Evolutionary conservation across 2,329 filamentous ascomycete genomes (phyloP).

Genomic region (Hypocrella siamensis): DNA sequence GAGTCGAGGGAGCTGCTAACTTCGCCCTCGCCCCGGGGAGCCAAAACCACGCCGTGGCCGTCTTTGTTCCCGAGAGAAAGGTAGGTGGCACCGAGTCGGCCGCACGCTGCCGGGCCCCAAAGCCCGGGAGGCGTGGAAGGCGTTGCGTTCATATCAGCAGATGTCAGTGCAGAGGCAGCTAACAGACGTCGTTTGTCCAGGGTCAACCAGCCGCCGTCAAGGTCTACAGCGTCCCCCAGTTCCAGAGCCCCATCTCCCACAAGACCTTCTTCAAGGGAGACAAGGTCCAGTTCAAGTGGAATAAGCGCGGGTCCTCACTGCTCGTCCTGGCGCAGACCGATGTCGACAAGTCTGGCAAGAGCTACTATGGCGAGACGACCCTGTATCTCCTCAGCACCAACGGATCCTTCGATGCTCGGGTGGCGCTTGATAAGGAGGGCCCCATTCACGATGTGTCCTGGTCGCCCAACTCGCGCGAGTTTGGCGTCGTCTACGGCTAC

Average conservation of each 20-base stretch:
- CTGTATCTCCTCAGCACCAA: conserved; percentile 89
- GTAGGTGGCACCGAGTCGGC: no score
- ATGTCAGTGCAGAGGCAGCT: conserved; percentile 3
- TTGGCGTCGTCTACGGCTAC: conserved; percentile 92
- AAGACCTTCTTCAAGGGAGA: conserved; percentile 99
- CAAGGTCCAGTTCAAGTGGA: conserved; percentile 98
- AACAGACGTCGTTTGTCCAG: conserved; percentile 15
- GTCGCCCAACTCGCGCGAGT: conserved; percentile 96
- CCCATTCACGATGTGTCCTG: conserved; percentile 97
- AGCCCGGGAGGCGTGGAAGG: no score
- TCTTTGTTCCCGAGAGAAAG: conserved; percentile 93
- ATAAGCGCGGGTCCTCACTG: conserved; percentile 74
- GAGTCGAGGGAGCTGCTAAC: conserved; percentile 76
- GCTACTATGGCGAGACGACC: conserved; percentile 97
- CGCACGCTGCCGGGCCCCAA: no score
- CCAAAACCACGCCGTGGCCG: conserved; percentile 78
- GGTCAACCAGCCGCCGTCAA: conserved; percentile 88
- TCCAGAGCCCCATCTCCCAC: conserved; percentile 69
- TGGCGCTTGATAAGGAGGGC: conserved; percentile 88
- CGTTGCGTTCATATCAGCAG: no score
- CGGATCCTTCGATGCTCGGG: conserved; percentile 80
- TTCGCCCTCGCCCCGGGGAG: conserved; percentile 76
- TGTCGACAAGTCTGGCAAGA: conserved; percentile 96
- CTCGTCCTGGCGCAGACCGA: conserved; percentile 95
- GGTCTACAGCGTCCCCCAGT: conserved; percentile 85